Percentiles rank a stretch among this genome's conserved stretches.
Evolutionary conservation across 2,329 filamentous ascomycete genomes (phyloP).

Genomic region (Nigrospora oryzae): DNA sequence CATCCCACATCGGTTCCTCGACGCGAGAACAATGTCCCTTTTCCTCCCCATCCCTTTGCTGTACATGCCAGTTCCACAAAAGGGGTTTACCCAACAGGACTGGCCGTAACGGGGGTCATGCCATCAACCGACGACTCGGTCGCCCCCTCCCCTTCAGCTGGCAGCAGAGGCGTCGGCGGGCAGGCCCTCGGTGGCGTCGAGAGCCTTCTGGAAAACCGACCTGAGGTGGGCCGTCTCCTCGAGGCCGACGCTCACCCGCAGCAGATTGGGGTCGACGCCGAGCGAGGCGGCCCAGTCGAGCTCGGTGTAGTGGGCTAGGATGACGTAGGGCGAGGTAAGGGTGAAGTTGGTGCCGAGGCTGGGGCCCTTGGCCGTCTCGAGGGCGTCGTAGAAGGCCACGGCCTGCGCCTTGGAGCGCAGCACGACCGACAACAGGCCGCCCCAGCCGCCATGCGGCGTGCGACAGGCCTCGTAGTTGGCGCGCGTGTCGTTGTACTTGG

Average conservation of each 20-base stretch:
- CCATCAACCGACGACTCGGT: too few species aligned
- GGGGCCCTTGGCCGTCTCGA: conserved; percentile 87
- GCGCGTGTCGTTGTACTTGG: conserved; percentile 64
- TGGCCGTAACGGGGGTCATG: too few species aligned
- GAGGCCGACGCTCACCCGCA: conserved; percentile 83
- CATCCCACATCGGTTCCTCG: too few species aligned
- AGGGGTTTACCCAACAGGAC: too few species aligned
- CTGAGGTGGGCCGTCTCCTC: conserved; percentile 66
- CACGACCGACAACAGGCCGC: conserved; percentile 77
- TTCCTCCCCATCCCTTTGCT: too few species aligned
- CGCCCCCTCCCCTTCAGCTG: too few species aligned
- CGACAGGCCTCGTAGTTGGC: conserved; percentile 72
- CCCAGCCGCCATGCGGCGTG: conserved; percentile 71
- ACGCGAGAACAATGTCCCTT: too few species aligned
- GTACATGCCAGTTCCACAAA: too few species aligned
- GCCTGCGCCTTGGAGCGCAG: conserved; percentile 66
- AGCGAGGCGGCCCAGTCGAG: conserved; percentile 81
- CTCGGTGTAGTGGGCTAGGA: conserved; percentile 87
- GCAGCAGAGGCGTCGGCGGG: not conserved
- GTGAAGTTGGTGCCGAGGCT: conserved; percentile 97
- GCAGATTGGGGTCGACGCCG: conserved; percentile 71
- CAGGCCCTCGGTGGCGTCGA: conserved; percentile 45
- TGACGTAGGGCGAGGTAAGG: conserved; percentile 79
- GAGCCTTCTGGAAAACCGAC: conserved; percentile 56
- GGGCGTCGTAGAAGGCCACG: conserved; percentile 72